Conservation (phyloP, 805 yeast genomes). For the Pichia eremophila region DNA sequence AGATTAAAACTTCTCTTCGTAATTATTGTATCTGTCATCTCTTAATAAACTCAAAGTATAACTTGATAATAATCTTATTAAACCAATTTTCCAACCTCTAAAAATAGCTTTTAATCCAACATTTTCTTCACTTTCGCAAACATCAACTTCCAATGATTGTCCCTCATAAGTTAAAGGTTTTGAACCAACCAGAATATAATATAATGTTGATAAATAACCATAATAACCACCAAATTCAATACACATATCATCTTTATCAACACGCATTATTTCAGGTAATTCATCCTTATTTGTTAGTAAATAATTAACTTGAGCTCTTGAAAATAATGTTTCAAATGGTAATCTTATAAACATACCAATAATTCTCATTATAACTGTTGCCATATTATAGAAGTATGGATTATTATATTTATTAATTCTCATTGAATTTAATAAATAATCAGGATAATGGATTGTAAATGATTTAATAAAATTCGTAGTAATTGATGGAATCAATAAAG, state of each 20-base stretch:
- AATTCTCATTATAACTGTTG: conserved; percentile 51
- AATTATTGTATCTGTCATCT: conserved; percentile 33
- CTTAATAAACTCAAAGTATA: conserved; percentile 67
- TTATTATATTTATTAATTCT: conserved; percentile 61
- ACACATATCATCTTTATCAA: conserved; percentile 42
- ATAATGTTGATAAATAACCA: conserved; percentile 47
- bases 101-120: conserved; percentile 47
- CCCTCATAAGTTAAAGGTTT: conserved; percentile 22
- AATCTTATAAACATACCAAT: conserved; percentile 65
- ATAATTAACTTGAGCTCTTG: conserved; percentile 74
- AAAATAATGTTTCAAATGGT: conserved; percentile 78
- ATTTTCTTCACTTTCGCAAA: conserved; percentile 30
- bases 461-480: conserved; percentile 22
- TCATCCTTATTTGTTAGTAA: conserved; percentile 31
- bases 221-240: conserved; percentile 48
- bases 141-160: conserved; percentile 19
- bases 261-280: conserved; percentile 34
- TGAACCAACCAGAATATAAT: conserved; percentile 34
- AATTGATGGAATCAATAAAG: conserved; percentile 57
- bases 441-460: conserved; percentile 24
- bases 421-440: conserved; percentile 51
- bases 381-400: conserved; percentile 49
- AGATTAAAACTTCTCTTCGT: conserved; percentile 31
- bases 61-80: conserved; percentile 67
- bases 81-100: conserved; percentile 89